Evolutionary conservation across 208 protist species (phyloP), one percentile per base, ranked within the genome.

Genomic region (Trypanosoma lewisi): DNA sequence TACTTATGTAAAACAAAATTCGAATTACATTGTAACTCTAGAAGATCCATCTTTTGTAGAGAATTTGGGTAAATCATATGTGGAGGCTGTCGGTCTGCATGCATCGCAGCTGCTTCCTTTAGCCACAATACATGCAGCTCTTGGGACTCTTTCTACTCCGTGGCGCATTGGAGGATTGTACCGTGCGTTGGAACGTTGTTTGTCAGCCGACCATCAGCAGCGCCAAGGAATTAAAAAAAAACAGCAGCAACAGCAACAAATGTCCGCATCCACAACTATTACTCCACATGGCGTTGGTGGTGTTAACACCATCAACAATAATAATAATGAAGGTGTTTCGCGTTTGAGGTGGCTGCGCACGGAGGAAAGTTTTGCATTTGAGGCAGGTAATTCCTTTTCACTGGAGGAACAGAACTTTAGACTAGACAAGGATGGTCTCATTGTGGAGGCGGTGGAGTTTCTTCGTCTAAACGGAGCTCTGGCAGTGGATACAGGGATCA

Each of bases 361-460:
- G 36, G 52, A 53, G n/a, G 47, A 49, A 19, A 30, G 25, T 25
- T 31, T 21, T 37, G 37, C 8, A 47, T 2, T 25, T 14, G 58
- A 37, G 8, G n/a, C 50, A 25, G 51, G 17, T 21, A 39, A 41
- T 30, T 5, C 25, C 41, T 12, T 50, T 25, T 25, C 63, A 19
- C 28, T n/a, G 30, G 58, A 67, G 21, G 63, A 76, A 17, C 65
- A 78, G 17, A 75, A 69, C 11, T 27, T 23, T 33, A 49, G 37
- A 9, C 66, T 77, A 5, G 80, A 79, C 8, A 27, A 77, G 2
- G 80, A 83, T 45, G 76, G 79, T 48, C 61, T 91, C 4, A 83
- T 75, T 41, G 64, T 85, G 44, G 87, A 89, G 44, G 72, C 86
- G 11, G 81, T 94, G 16, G 87, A 91, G 64, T 87, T 89, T 61